phyloP scores from a whole-genome alignment of 1,284 basidiomycete species.

The Boletus semigastroideus region DNA sequence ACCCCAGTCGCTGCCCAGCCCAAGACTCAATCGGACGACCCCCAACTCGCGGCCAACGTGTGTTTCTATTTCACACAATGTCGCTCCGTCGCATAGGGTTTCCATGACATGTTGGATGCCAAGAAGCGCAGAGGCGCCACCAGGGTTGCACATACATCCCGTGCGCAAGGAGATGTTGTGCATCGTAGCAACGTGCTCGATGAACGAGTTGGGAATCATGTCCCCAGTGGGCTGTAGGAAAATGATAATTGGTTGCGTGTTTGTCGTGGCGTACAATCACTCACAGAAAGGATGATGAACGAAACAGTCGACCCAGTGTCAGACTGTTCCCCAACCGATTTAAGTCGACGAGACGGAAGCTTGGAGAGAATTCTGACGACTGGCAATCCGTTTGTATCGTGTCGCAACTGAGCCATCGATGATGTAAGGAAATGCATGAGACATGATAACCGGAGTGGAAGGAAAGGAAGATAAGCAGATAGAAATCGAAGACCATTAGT shows the following conservation, averaged over 20 bases:
- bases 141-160: conserved; percentile 85
- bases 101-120: conserved; percentile 69
- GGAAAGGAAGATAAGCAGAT: conserved; percentile 71
- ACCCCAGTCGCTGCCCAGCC: conserved; percentile 70
- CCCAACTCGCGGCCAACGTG: conserved; percentile 66
- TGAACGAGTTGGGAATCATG: conserved; percentile 66
- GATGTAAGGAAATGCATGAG: conserved; percentile 57
- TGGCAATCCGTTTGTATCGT: conserved; percentile 54
- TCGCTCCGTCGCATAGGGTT: conserved; percentile 56
- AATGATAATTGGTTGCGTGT: neutral
- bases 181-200: conserved; percentile 65
- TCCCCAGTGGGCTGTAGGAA: conserved; percentile 54
- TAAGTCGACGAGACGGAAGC: conserved; percentile 52
- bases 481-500: conserved; percentile 74
- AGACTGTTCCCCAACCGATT: conserved; percentile 59
- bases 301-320: conserved; percentile 67
- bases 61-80: conserved; percentile 59
- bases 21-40: conserved; percentile 73
- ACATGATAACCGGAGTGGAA: conserved; percentile 69
- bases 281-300: conserved; percentile 61
- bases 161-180: conserved; percentile 72
- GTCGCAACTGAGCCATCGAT: conserved; percentile 54
- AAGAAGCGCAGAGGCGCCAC: conserved; percentile 69
- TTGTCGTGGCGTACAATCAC: conserved; percentile 19
- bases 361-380: conserved; percentile 67